Conservation (phyloP, 495 filamentous ascomycete genomes). For the Entonaema liquescens region DNA sequence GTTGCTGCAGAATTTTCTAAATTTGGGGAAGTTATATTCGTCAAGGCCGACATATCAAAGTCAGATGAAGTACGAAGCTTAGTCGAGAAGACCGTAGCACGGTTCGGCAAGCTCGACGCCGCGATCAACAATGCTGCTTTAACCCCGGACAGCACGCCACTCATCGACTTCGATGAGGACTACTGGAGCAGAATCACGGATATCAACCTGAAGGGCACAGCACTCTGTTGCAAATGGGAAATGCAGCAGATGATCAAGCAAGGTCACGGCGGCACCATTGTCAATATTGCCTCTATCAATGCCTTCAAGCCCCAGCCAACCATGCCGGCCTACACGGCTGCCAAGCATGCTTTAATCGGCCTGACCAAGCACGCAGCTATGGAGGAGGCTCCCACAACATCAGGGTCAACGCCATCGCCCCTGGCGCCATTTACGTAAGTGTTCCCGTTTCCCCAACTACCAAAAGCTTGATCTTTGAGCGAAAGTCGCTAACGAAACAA, state of each 20-base stretch:
- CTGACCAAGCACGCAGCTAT: constrained; percentile 75
- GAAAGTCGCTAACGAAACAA: neutral
- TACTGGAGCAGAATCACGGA: constrained; percentile 55
- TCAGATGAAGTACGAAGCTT: constrained; percentile 41
- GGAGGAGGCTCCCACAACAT: constrained; percentile 74
- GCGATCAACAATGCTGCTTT: constrained; percentile 77
- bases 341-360: constrained; percentile 72
- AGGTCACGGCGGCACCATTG: constrained; percentile 58
- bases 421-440: constrained; percentile 56
- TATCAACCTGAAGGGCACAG: constrained; percentile 59
- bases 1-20: neutral
- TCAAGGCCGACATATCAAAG: constrained; percentile 42
- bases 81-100: constrained; percentile 57
- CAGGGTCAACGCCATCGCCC: constrained; percentile 76
- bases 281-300: neutral
- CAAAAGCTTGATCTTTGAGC: neutral
- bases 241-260: constrained; percentile 62
- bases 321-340: constrained; percentile 74
- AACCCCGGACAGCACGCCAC: constrained; percentile 66
- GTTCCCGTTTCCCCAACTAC: neutral
- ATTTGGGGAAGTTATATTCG: constrained; percentile 35
- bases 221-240: constrained; percentile 57
- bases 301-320: constrained; percentile 61
- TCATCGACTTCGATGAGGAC: constrained; percentile 46
- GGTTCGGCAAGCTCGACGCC: constrained; percentile 65